Base-by-base conservation (phyloP, 495 filamentous ascomycete genomes). In the Xylaria cubensis region DNA sequence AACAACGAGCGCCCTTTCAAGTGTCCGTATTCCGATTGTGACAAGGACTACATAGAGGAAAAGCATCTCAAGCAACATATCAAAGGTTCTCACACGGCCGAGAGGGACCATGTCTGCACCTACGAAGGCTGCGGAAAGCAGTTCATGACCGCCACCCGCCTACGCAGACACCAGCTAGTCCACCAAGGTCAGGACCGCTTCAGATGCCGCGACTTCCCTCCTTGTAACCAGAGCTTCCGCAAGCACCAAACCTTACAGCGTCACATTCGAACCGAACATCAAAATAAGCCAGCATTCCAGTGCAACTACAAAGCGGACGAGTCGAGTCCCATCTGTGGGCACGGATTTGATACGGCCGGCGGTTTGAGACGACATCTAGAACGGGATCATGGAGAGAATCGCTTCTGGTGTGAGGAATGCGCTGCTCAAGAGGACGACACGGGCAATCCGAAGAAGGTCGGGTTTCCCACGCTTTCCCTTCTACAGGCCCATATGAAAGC, bases 221-320 rank as follows among this genome's bases (percentile, higher is more conserved):
- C 88, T 1, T 99, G 96, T 78, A 84, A 88, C 44, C 87, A 91
- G 79, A 88, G 87, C 17, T 99, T 98, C 80, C 88, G 96, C 53
- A 98, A 98, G 79, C 92, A 94, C 75, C 88, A 92, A 66, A 97
- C 94, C 2, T 87, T 99, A 13, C 89, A 94, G 74, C 89, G 91
- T 21, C 96, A 99, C 80, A 90, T 98, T 63, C 86, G 88, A 26
- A 84, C 86, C 0, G 88, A 86, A 3, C 96, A 99, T 78, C 84
- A 95, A 29, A 84, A 90, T 7, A 78, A 88, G 70, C 85, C 90
- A 26, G 88, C 93, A 1, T 97, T 89, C 72, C 82, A 85, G 3
- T 98, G 95, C 79, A 79, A 80, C 12, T 77, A 88, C 69, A 75
- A 86, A 50, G 87, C 92, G 74, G 80, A 82, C n/a, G 80, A 81